Evolutionary conservation across 2,329 filamentous ascomycete species (phyloP).

Genomic region (Mycosphaerelloides madeirae): DNA sequence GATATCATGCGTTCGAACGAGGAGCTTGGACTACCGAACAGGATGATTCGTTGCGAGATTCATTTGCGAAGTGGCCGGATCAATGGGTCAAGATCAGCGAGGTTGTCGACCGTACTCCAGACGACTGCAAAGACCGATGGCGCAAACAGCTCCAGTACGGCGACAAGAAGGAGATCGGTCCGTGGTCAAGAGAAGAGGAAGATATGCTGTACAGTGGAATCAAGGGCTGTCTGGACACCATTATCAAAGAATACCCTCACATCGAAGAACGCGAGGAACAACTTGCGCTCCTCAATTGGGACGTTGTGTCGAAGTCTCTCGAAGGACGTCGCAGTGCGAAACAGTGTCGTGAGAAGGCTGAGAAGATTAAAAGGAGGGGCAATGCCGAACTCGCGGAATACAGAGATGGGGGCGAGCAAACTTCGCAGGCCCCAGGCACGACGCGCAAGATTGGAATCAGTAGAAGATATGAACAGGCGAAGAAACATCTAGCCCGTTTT

Average conservation of each 20-base stretch:
- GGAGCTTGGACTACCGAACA: slow-evolving; percentile 57
- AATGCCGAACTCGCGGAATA: background rate
- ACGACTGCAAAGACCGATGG: slow-evolving; percentile 66
- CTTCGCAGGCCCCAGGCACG: too few species aligned
- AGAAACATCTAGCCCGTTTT: slow-evolving; percentile 31
- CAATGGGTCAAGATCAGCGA: slow-evolving; percentile 61
- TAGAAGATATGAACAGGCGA: slow-evolving; percentile 15
- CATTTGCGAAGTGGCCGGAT: slow-evolving; percentile 47
- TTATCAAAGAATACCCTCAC: slow-evolving; percentile 36
- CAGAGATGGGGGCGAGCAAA: too few species aligned
- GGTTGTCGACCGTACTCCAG: slow-evolving; percentile 59
- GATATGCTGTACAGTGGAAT: slow-evolving; percentile 50
- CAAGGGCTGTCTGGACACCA: slow-evolving; percentile 47
- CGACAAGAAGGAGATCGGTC: slow-evolving; percentile 47
- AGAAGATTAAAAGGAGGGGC: slow-evolving; percentile 38
- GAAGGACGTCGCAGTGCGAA: slow-evolving; percentile 57
- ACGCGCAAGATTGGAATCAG: too few species aligned
- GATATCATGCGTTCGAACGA: slow-evolving; percentile 60
- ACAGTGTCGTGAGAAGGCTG: slow-evolving; percentile 67
- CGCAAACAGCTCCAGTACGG: slow-evolving; percentile 62
- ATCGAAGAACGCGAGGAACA: slow-evolving; percentile 1
- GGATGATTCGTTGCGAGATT: slow-evolving; percentile 49
- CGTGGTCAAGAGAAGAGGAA: slow-evolving; percentile 61
- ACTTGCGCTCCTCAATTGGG: slow-evolving; percentile 58
- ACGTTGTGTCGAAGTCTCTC: slow-evolving; percentile 59